A percentile compares a stretch with the other conserved stretches of the same genome.
Conservation (phyloP, 2,329 filamentous ascomycete genomes). For the Lachnellula subtilissima region DNA sequence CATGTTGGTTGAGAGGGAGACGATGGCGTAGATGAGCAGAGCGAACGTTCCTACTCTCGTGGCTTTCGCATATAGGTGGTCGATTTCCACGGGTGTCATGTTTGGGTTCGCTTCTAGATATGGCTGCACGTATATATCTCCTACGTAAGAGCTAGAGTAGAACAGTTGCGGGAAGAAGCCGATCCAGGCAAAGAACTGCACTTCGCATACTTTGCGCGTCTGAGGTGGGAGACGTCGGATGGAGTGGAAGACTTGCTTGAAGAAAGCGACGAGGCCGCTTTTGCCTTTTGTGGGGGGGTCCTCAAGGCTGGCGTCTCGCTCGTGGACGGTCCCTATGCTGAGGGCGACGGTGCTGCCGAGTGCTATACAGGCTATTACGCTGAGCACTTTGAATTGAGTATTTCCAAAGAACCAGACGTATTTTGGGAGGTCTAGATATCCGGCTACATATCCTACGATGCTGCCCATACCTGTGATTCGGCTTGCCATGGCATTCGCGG, state of each 20-base stretch:
- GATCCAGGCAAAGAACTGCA: conserved; percentile 86
- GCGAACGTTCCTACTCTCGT: conserved; percentile 87
- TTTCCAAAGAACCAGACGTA: conserved; percentile 75
- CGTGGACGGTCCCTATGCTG: conserved; percentile 64
- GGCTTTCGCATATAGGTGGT: conserved; percentile 75
- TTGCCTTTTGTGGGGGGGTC: conserved; percentile 52
- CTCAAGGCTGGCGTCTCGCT: conserved; percentile 77
- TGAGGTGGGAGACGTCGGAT: conserved; percentile 76
- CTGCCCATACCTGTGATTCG: conserved; percentile 83
- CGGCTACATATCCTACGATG: conserved; percentile 83
- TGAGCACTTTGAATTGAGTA: conserved; percentile 90
- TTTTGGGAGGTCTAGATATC: conserved; percentile 73
- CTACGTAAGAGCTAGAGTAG: conserved; percentile 91
- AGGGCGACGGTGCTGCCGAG: conserved; percentile 65
- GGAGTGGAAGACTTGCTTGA: conserved; percentile 69
- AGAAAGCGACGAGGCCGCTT: conserved; percentile 71
- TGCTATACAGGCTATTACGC: conserved; percentile 73
- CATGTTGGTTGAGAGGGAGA: conserved; percentile 76
- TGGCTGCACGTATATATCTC: conserved; percentile 86
- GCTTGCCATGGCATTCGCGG: conserved; percentile 91
- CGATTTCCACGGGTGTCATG: conserved; percentile 70
- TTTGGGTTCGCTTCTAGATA: conserved; percentile 72
- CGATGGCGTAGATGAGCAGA: conserved; percentile 80
- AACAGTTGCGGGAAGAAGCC: conserved; percentile 95
- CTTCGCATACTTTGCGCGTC: conserved; percentile 73